Conservation (phyloP, 140 eudicot genomes). For the Anethum foeniculum region DNA sequence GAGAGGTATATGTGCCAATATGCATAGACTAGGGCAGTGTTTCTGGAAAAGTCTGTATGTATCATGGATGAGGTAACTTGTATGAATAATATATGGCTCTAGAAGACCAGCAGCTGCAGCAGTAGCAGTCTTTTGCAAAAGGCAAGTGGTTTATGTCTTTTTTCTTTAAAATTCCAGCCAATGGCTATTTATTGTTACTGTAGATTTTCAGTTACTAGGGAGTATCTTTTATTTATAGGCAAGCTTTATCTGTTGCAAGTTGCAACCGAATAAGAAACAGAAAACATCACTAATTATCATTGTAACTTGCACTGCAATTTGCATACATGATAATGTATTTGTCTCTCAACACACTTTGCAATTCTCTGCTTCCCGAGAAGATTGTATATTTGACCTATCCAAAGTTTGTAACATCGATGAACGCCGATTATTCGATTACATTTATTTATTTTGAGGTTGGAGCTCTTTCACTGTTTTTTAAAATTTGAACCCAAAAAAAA, state of each 20-base stretch:
- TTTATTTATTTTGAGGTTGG: too few relatives aligned
- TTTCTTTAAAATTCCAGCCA: neutral
- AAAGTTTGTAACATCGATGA: neutral
- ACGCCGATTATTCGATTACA: neutral
- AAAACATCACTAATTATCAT: constrained; percentile 2
- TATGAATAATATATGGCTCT: neutral
- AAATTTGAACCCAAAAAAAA: too few relatives aligned
- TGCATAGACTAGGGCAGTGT: constrained; percentile 6
- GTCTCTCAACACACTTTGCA: neutral
- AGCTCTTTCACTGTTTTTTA: too few relatives aligned
- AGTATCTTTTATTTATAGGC: neutral
- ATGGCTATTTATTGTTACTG: neutral
- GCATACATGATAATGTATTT: neutral
- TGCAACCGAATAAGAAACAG: constrained; percentile 2
- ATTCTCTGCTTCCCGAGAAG: neutral
- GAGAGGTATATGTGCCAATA: neutral
- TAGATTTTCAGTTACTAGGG: neutral
- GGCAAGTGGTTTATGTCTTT: neutral
- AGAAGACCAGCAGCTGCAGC: neutral
- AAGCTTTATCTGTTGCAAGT: constrained; percentile 3
- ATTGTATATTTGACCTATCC: neutral
- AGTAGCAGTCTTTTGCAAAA: neutral
- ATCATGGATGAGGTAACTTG: constrained; percentile 1
- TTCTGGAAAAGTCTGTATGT: neutral
- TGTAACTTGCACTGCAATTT: constrained; percentile 11